Evolutionary conservation across 306 rosid genomes (phyloP).

Genomic region (Cicer pinnatifidum): DNA sequence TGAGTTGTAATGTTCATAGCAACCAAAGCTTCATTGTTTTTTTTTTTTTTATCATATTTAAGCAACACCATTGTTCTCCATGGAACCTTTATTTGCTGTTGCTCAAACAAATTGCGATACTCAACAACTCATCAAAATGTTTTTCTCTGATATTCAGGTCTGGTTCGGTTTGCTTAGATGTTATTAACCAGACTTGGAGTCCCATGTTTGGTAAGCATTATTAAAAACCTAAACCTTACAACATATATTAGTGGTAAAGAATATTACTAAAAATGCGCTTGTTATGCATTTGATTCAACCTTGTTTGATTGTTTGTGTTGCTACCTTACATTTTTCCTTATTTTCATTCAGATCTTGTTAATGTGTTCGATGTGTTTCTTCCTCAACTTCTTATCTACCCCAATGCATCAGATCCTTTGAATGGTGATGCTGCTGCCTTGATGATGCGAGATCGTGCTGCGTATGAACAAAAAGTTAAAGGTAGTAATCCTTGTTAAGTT

Average conservation of each 20-base stretch:
- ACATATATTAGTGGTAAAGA: background rate
- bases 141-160: slow-evolving; percentile 64
- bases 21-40: slow-evolving; percentile 30
- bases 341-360: slow-evolving; percentile 72
- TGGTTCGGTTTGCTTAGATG: slow-evolving; percentile 92
- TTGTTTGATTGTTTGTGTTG: slow-evolving; percentile 30
- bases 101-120: slow-evolving; percentile 19
- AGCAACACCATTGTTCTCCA: slow-evolving; percentile 19
- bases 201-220: slow-evolving; percentile 85
- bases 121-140: slow-evolving; percentile 39
- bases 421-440: slow-evolving; percentile 86
- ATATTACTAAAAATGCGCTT: background rate
- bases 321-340: slow-evolving; percentile 22
- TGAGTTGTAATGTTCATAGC: slow-evolving; percentile 50
- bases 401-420: slow-evolving; percentile 85
- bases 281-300: slow-evolving; percentile 8
- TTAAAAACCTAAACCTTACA: background rate
- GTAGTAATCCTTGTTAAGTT: slow-evolving; percentile 48
- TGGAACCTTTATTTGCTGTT: slow-evolving; percentile 20
- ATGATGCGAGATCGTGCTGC: slow-evolving; percentile 76
- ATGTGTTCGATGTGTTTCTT: slow-evolving; percentile 85
- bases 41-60: slow-evolving; percentile 36
- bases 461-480: slow-evolving; percentile 83
- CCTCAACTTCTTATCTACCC: slow-evolving; percentile 95
- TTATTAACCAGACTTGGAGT: slow-evolving; percentile 94